Conservation (phyloP, 176 grass and related monocot genomes). For the Rhynchospora tenuis region DNA sequence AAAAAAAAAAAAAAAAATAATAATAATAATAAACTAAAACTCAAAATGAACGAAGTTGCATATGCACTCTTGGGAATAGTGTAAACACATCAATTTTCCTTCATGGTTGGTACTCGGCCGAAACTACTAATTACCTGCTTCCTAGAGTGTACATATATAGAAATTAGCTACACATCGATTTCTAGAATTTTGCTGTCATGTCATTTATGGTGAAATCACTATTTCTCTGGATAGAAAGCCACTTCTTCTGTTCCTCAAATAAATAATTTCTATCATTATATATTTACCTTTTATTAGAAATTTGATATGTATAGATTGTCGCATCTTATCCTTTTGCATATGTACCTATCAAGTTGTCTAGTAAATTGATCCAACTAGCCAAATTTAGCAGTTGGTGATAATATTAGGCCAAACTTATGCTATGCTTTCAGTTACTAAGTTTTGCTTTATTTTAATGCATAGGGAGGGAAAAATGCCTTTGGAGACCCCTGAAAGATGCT, state of each 20-base stretch:
- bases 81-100: not conserved
- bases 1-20: too few relatives aligned
- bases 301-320: not conserved
- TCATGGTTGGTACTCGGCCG: not conserved
- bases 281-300: not conserved
- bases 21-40: too few relatives aligned
- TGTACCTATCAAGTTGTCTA: not conserved
- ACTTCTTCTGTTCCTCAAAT: not conserved
- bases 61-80: too few relatives aligned
- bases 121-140: not conserved
- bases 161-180: not conserved
- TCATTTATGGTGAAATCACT: slow-evolving; percentile 12
- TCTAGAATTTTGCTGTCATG: not conserved
- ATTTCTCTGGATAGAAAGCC: not conserved
- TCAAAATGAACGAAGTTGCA: too few relatives aligned
- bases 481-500: slow-evolving; percentile 19
- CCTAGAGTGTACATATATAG: not conserved
- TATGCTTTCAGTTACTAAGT: not conserved
- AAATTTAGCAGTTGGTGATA: not conserved
- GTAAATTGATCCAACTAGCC: not conserved
- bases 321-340: not conserved
- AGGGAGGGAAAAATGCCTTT: slow-evolving; percentile 30
- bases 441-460: not conserved
- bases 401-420: not conserved
- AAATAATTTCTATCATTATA: not conserved